phyloP scores from a whole-genome alignment of 2,329 filamentous ascomycete genomes.

The Aureobasidium sp. region DNA sequence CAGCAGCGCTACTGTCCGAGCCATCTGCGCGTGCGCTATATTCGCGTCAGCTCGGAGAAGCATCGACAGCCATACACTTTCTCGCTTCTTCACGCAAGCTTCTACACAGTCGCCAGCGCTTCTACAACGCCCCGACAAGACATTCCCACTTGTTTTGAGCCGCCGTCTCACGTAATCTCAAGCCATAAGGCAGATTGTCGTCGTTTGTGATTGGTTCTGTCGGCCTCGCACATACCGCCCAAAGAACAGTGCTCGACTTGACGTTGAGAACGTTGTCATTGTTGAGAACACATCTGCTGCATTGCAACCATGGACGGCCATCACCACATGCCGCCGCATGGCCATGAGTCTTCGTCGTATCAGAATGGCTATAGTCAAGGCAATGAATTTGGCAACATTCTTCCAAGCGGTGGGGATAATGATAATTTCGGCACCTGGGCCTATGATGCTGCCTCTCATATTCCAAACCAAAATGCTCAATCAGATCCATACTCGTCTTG shows the following conservation, averaged over 20 bases:
- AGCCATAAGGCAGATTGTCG: constrained; percentile 16
- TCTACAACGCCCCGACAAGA: constrained; percentile 13
- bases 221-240: constrained; percentile 8
- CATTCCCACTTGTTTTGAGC: constrained; percentile 16
- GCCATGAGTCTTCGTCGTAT: constrained; percentile 22
- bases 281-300: not conserved
- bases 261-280: not conserved
- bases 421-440: constrained; percentile 16
- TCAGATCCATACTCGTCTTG: constrained; percentile 19
- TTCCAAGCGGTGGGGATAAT: constrained; percentile 12
- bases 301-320: constrained; percentile 14
- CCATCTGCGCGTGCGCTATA: not conserved
- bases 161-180: constrained; percentile 14
- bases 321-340: constrained; percentile 22
- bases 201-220: constrained; percentile 16
- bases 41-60: not conserved
- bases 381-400: constrained; percentile 19
- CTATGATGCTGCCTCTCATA: constrained; percentile 15
- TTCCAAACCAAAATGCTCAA: constrained; percentile 14
- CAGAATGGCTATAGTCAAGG: constrained; percentile 20
- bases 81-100: constrained; percentile 3
- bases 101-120: constrained; percentile 6
- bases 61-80: constrained; percentile 12
- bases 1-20: not conserved
- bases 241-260: constrained; percentile 3